A percentile compares a stretch with the other conserved stretches of the same genome.
Conservation (phyloP, 306 rosid species). For the Dalbergia cultrata region DNA sequence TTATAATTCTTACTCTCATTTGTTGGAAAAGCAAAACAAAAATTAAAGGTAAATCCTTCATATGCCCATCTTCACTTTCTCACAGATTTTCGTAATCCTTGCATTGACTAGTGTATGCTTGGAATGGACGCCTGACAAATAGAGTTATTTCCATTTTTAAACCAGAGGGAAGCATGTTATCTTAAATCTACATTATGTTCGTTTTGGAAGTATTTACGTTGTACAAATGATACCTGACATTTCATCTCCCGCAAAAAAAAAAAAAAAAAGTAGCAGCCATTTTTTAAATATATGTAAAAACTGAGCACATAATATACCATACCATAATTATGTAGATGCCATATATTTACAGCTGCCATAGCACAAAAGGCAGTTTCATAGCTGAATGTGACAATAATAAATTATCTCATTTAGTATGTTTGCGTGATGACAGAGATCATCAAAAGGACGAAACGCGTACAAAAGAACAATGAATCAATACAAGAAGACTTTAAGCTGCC, state of each 20-base stretch:
- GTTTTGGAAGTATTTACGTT: too few relatives aligned
- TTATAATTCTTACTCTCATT: background rate
- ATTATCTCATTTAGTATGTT: background rate
- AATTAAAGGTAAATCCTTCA: constrained; percentile 8
- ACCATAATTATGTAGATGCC: too few relatives aligned
- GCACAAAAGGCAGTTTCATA: background rate
- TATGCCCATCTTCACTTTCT: background rate
- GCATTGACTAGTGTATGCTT: background rate
- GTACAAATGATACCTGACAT: too few relatives aligned
- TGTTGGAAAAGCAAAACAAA: background rate
- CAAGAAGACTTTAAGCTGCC: constrained; percentile 61
- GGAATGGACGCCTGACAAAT: background rate
- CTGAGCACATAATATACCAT: background rate
- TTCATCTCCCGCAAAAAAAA: too few relatives aligned
- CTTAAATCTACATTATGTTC: too few relatives aligned
- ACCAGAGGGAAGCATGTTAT: too few relatives aligned
- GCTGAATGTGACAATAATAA: background rate
- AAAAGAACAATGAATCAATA: background rate
- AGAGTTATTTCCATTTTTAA: too few relatives aligned
- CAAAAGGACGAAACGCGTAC: background rate
- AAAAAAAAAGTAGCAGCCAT: too few relatives aligned
- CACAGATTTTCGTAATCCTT: background rate
- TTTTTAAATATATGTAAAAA: too few relatives aligned
- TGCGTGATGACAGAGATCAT: background rate
- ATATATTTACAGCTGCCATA: background rate